Evolutionary conservation across 1,284 basidiomycete genomes (phyloP).

Genomic region (Cronartium quercuum): DNA sequence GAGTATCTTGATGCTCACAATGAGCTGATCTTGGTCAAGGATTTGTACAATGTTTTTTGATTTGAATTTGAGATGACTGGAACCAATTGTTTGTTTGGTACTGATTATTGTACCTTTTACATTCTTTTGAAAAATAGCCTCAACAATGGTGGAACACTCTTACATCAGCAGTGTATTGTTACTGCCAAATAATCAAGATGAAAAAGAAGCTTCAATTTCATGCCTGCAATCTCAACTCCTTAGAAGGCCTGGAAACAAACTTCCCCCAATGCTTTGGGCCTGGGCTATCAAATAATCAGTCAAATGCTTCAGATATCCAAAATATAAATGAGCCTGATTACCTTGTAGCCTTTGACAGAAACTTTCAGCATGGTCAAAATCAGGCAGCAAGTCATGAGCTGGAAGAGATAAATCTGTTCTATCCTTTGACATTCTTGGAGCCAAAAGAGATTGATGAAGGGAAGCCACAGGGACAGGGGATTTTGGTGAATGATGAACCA

Average conservation of each 20-base stretch:
- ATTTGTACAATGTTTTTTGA: too few relatives aligned
- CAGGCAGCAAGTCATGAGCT: not conserved
- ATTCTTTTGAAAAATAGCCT: too few relatives aligned
- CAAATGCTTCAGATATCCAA: too few relatives aligned
- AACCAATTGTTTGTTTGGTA: not conserved
- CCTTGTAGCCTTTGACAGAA: not conserved
- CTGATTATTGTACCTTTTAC: not conserved
- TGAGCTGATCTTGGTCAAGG: not conserved
- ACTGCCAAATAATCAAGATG: not conserved
- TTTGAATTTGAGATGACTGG: not conserved
- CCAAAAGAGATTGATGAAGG: not conserved
- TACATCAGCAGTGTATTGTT: not conserved
- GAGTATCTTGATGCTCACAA: slow-evolving; percentile 17
- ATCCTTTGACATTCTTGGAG: not conserved
- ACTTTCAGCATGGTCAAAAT: not conserved
- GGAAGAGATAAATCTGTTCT: not conserved
- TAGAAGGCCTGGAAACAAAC: not conserved
- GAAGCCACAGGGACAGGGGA: not conserved
- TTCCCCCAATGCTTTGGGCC: not conserved
- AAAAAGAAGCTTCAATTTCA: not conserved
- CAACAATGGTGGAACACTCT: not conserved
- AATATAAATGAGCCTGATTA: not conserved
- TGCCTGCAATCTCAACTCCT: not conserved
- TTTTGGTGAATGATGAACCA: not conserved
- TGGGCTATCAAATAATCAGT: not conserved